Conservation (phyloP, 768 basidiomycete genomes). For the Calocera viscosa region DNA sequence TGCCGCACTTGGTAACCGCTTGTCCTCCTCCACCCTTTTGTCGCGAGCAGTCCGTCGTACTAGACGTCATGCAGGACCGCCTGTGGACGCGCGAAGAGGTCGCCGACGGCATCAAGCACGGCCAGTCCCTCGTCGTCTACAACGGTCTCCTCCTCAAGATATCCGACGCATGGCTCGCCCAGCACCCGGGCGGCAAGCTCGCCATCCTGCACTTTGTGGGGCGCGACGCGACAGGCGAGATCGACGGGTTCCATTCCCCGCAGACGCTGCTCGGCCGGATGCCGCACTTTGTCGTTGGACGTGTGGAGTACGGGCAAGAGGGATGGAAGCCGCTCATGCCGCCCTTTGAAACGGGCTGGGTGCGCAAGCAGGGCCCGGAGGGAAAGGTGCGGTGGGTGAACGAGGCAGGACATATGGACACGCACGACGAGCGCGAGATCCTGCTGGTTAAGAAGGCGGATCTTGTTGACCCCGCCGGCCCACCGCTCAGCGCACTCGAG, state of each 20-base stretch:
- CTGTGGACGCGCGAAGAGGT: constrained; percentile 44
- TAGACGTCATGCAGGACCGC: constrained; percentile 7
- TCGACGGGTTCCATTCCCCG: constrained; percentile 76
- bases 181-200: constrained; percentile 82
- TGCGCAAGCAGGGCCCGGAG: constrained; percentile 39
- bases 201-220: constrained; percentile 91
- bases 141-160: constrained; percentile 50
- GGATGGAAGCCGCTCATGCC: constrained; percentile 71
- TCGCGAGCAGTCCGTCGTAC: neutral
- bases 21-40: neutral
- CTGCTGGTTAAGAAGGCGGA: constrained; percentile 44
- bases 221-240: constrained; percentile 87
- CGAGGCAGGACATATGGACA: constrained; percentile 41
- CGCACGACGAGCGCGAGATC: constrained; percentile 37
- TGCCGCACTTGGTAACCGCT: neutral
- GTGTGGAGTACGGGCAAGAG: constrained; percentile 41
- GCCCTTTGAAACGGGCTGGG: constrained; percentile 77
- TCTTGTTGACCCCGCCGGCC: constrained; percentile 21
- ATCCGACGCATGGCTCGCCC: constrained; percentile 60
- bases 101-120: constrained; percentile 57
- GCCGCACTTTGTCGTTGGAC: constrained; percentile 53
- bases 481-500: constrained; percentile 35
- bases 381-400: constrained; percentile 44
- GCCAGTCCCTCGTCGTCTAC: constrained; percentile 67
- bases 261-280: constrained; percentile 43